These are phyloP conservation scores for Lablab purpureus DNA, from an alignment of 306 rosid species.

Conservation along the genomic window DNA sequence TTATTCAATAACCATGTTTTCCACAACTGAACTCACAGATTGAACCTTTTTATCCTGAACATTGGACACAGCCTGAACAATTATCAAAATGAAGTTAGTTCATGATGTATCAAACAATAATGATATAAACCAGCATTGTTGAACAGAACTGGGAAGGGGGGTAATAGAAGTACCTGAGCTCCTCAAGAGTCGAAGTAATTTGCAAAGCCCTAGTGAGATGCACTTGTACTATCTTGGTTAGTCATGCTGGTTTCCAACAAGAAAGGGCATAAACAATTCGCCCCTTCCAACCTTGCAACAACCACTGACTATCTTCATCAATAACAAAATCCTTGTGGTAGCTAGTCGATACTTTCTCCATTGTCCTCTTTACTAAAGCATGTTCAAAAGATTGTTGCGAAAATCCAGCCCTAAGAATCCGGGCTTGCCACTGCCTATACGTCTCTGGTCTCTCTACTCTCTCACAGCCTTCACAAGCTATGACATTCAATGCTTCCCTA, in stretches of 20 bases:
- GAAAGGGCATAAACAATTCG: conserved; percentile 80
- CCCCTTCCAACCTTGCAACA: conserved; percentile 99
- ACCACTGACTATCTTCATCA: conserved; percentile 84
- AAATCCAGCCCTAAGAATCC: conserved; percentile 86
- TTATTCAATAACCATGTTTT: neutral
- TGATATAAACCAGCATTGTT: conserved; percentile 11
- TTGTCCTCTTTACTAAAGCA: conserved; percentile 56
- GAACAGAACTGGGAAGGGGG: conserved; percentile 32
- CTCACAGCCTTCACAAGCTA: conserved; percentile 96
- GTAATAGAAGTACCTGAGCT: conserved; percentile 46
- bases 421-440: conserved; percentile 92
- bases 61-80: conserved; percentile 8
- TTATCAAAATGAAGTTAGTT: conserved; percentile 14
- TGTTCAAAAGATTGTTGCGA: conserved; percentile 58
- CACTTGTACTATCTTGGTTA: conserved; percentile 9
- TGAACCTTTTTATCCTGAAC: conserved; percentile 28
- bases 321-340: conserved; percentile 91
- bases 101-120: conserved; percentile 19
- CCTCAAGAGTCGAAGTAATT: conserved; percentile 25
- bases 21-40: conserved; percentile 29
- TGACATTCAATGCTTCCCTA: conserved; percentile 87
- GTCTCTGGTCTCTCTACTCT: conserved; percentile 98
- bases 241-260: conserved; percentile 77
- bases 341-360: conserved; percentile 57
- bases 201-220: conserved; percentile 38